Evolutionary conservation across 2,329 filamentous ascomycete genomes (phyloP), one percentile per base, ranked within the genome.

Genomic region (Huntiella moniliformis): DNA sequence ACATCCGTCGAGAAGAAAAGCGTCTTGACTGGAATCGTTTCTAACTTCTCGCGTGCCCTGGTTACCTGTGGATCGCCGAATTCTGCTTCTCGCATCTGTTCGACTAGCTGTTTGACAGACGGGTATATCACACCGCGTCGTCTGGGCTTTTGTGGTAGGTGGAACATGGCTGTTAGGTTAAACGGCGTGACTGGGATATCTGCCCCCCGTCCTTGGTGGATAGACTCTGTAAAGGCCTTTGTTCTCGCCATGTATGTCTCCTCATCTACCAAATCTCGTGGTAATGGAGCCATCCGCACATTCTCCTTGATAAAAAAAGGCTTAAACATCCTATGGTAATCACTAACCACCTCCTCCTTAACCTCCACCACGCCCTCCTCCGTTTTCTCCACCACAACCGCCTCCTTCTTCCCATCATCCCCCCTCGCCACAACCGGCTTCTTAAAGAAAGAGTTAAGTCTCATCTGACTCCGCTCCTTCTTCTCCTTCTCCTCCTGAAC

Each of bases 271-370:
- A 67, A 58, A 22, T 74, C 74, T 5, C n/a, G 13, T 2, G 64
- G 66, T 42, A 67, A 63, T 0, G 70, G 67, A 0, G 86, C 85
- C 45, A 95, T 54, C n/a, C 63, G 72, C 1, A 84, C 81, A 55
- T 84, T 71, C 2, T 77, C 68, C 49, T 84, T 80, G 39, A 91
- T 56, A 51, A 81, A 87, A 59, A 95, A 96, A 0, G 82, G 77
- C 31, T 85, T 71, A 55, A 96, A 96, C 33, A 70, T 65, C 53
- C 74, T 77, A 13, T 81, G 65, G 53, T 84, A 87, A 38, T 74
- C 68, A 0, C 71, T 68, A 17, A 61, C 53, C 45, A 56, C 51
- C 5, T 52, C 28, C 17, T 57, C 54, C 35, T 54, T 52, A 28
- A 32, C 34, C 8, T 42, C 31, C 39, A 31, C n/a, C 13, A 53